phyloP scores from a whole-genome alignment of 179 eudicot species.

The Beta macrorhiza region DNA sequence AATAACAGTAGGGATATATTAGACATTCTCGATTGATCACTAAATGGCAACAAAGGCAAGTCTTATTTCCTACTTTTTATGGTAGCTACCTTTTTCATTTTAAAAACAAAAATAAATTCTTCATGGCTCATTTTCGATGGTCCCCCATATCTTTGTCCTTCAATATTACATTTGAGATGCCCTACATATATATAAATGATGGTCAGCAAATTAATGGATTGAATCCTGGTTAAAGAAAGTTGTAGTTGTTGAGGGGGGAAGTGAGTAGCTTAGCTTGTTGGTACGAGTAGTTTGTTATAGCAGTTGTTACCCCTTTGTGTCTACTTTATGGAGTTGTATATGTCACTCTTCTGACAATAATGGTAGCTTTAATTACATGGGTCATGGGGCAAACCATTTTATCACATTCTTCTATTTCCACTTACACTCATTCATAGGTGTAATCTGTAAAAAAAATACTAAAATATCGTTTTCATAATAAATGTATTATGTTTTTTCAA shows the following conservation, averaged over 20 bases:
- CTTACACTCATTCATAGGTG: too few species aligned
- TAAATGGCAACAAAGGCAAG: constrained; percentile 9
- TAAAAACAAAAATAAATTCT: background rate
- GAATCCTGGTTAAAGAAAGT: background rate
- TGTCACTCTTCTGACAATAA: background rate
- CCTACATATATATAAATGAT: constrained; percentile 5
- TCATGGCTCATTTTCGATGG: background rate
- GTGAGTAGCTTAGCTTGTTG: constrained; percentile 8
- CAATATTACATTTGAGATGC: constrained; percentile 1
- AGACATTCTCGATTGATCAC: constrained; percentile 12
- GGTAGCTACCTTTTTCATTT: background rate
- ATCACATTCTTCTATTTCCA: too few species aligned
- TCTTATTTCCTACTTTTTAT: constrained; percentile 11
- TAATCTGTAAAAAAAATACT: too few species aligned
- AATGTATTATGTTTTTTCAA: too few species aligned
- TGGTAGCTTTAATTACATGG: background rate
- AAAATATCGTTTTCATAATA: too few species aligned
- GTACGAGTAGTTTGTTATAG: constrained; percentile 10
- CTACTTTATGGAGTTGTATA: background rate
- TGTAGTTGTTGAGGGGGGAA: constrained; percentile 14
- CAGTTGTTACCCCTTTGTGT: constrained; percentile 8
- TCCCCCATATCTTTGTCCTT: background rate
- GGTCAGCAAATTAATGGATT: background rate
- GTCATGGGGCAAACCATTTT: background rate
- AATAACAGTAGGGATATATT: background rate